Base-by-base conservation (phyloP, 306 rosid species). In the Pueraria montana region DNA sequence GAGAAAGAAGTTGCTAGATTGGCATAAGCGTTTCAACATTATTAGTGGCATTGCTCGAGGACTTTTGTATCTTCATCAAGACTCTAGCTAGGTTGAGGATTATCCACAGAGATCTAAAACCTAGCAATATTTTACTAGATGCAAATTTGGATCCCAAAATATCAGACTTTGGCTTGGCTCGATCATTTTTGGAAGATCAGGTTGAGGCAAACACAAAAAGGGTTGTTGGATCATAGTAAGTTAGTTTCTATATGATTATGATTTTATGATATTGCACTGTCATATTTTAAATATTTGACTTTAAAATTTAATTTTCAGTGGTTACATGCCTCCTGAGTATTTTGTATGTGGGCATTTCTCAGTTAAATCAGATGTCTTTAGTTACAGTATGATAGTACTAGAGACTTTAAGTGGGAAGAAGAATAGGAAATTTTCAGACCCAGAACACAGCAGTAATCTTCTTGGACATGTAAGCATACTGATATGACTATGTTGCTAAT, bases 251-350 rank as follows among this genome's bases (percentile, higher is more conserved):
- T 38, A 5, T 38, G 7, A 38, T 5, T 38, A 38, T 38, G 7
- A 38, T 5, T 38, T 0, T 38, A n/a, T 38, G 6, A 38, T 6
- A 38, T 38, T 38, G 7, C 42, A 4, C 4, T 38, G 42, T 38
- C 9, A 36, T 2, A 0, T 36, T 36, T 36, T 36, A 38, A 38
- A 6, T 38, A 36, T 38, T 38, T 38, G 1, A 4, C 6, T 32
- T 11, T 12, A 10, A 32, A n/a, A 40, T 23, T 6, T 9, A 42
- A 30, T 12, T 72, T 71, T 8, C 27, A 80, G 79, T 59, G 73
- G 84, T 72, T 80, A 80, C 45, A 79, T 79, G 67, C 55, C 76
- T 52, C 67, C 76, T 11, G 76, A 79, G 40, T 66, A 66, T 67
- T 67, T 27, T 16, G 20, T 10, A 4, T 43, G 17, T 21, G 76